These are phyloP conservation scores for Termitomyces sp. DNA, from an alignment of 768 basidiomycete genomes.

Conservation along the genomic window DNA sequence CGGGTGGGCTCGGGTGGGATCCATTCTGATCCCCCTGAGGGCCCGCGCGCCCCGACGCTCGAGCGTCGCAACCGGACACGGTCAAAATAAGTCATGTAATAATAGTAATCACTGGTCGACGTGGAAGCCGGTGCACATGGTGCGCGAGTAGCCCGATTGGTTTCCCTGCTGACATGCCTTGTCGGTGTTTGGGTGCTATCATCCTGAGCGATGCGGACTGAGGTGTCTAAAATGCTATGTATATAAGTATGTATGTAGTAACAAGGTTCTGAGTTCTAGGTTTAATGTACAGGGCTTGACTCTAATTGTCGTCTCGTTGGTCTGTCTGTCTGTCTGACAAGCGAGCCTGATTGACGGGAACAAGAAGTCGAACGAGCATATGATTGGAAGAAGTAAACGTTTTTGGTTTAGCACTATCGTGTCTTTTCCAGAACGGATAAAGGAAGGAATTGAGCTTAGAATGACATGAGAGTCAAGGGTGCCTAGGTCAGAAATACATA, in stretches of 20 bases:
- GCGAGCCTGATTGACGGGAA: not conserved
- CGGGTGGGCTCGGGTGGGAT: not conserved
- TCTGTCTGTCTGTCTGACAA: not conserved
- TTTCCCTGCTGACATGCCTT: too few species aligned
- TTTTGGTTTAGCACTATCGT: too few species aligned
- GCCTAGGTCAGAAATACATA: not conserved
- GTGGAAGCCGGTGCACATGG: too few species aligned
- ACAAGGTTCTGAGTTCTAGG: not conserved
- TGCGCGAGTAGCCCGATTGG: too few species aligned
- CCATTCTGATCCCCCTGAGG: not conserved
- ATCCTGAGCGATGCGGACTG: too few species aligned
- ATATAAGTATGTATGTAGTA: too few species aligned
- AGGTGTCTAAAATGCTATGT: too few species aligned
- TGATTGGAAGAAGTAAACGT: not conserved
- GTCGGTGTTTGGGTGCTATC: too few species aligned
- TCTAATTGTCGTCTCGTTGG: not conserved
- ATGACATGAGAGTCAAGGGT: not conserved
- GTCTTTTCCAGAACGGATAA: not conserved
- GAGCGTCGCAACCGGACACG: not conserved
- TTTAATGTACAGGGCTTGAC: not conserved
- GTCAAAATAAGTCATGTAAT: too few species aligned
- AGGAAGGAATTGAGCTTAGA: not conserved
- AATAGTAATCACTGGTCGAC: too few species aligned
- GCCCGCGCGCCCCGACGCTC: not conserved
- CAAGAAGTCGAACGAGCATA: too few species aligned